Base-by-base conservation (phyloP, 176 grass and related monocot genomes). In the Aegilops longissima region DNA sequence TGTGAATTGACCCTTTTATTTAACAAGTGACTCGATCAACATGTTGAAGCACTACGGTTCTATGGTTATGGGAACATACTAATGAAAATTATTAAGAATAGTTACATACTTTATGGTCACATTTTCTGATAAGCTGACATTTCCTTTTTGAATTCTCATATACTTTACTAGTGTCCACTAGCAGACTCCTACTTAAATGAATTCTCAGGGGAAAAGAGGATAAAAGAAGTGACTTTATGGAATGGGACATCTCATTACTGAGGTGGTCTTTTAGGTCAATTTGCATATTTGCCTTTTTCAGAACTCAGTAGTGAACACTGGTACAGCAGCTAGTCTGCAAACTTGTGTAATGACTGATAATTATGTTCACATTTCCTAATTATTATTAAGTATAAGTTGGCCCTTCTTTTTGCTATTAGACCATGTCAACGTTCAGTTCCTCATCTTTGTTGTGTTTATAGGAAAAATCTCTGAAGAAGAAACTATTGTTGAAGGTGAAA, bases 391-490 rank as follows among this genome's bases (percentile, higher is more conserved):
- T 59, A 44, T 34, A 16, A 69, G 12, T 10, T 62, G 11, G 6
- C 56, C 42, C 17, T 34, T 84, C 18, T 25, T 45, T 68, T 39
- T 67, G 63, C 76, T 84, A 42, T 75, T 75, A 68, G 14, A 38
- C 61, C 81, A 9, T 80, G 11, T 69, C n/a, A 73, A 51, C 61
- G 11, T 27, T 74, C 13, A 27, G 8, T 67, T 82, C 12, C 81
- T 70, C 58, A 49, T 71, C 62, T 83, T 63, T 36, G 5, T 74
- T 21, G 20, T 78, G 47, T 83, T 80, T n/a, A 69, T 24, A 95
- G 93, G 87, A 13, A 82, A 89, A 45, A 85, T 95, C n/a, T 95
- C 84, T 78, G 93, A 95, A 88, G 52, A 77, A 86, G 85, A 83
- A 90, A 84, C 73, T 4, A 78, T 77, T 67, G 77, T 95, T 84